These are phyloP conservation scores for Pyrenophora tritici-repentis DNA, from an alignment of 2,329 filamentous ascomycete genomes.

Conservation along the genomic window DNA sequence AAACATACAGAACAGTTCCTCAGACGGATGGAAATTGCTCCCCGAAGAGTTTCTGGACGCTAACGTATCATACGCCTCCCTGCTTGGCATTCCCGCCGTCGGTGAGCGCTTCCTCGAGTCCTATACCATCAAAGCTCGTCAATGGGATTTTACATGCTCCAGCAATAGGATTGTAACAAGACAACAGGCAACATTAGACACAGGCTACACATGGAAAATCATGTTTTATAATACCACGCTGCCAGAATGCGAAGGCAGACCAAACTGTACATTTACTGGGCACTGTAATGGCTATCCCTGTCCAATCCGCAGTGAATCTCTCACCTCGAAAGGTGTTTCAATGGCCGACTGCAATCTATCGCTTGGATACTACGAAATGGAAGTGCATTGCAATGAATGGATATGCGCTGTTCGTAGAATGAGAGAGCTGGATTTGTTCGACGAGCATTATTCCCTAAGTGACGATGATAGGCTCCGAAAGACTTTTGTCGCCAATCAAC, in stretches of 20 bases:
- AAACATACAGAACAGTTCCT: constrained; percentile 24
- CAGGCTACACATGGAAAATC: constrained; percentile 26
- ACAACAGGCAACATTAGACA: constrained; percentile 8
- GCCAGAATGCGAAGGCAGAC: constrained; percentile 1
- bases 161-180: constrained; percentile 16
- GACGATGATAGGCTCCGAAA: constrained; percentile 14
- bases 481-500: constrained; percentile 7
- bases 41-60: neutral
- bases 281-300: constrained; percentile 27
- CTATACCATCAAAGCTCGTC: constrained; percentile 28
- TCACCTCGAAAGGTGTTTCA: constrained; percentile 15
- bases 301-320: constrained; percentile 24
- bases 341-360: constrained; percentile 24
- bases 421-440: constrained; percentile 26
- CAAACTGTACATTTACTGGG: neutral
- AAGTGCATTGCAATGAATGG: constrained; percentile 24
- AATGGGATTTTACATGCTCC: constrained; percentile 34
- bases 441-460: constrained; percentile 20
- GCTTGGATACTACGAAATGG: constrained; percentile 27
- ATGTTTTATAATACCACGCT: neutral
- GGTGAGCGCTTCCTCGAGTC: constrained; percentile 14
- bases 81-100: constrained; percentile 33
- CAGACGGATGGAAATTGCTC: constrained; percentile 26
- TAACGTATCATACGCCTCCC: constrained; percentile 31
- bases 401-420: constrained; percentile 24